phyloP scores from a whole-genome alignment of 176 grass and related monocot species.

The Lolium multiflorum region DNA sequence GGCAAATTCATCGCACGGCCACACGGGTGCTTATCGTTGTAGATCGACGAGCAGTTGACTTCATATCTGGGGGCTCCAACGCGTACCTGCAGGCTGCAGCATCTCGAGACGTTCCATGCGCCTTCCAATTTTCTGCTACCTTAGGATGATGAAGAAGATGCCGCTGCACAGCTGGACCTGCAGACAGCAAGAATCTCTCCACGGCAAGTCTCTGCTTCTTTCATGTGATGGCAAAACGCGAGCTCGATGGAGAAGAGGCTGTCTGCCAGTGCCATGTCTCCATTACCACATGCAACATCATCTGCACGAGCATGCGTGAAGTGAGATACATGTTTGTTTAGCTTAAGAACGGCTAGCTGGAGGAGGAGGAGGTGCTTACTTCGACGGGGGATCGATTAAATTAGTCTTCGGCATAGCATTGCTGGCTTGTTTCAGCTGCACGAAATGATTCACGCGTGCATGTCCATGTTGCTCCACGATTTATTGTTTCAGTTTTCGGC shows the following conservation, averaged over 20 bases:
- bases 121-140: background rate
- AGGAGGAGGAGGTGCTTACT: background rate
- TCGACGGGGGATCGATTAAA: background rate
- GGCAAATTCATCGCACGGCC: background rate
- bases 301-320: background rate
- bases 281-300: background rate
- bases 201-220: background rate
- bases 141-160: background rate
- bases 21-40: background rate
- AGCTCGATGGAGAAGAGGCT: conserved; percentile 1
- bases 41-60: background rate
- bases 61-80: background rate
- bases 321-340: background rate
- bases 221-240: background rate
- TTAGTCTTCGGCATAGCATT: background rate
- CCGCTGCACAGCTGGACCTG: conserved; percentile 3
- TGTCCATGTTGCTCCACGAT: background rate
- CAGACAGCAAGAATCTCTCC: conserved; percentile 9
- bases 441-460: conserved; percentile 10
- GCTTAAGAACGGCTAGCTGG: background rate
- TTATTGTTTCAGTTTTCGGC: conserved; percentile 27
- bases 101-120: conserved; percentile 6
- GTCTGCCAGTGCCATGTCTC: conserved; percentile 15
- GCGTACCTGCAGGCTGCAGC: background rate
- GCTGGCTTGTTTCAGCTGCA: background rate